A percentile compares a stretch with the other conserved stretches of the same genome.
These are phyloP conservation scores for Aurifilum marmelostoma DNA, from an alignment of 2,329 filamentous ascomycete genomes.

Conservation along the genomic window DNA sequence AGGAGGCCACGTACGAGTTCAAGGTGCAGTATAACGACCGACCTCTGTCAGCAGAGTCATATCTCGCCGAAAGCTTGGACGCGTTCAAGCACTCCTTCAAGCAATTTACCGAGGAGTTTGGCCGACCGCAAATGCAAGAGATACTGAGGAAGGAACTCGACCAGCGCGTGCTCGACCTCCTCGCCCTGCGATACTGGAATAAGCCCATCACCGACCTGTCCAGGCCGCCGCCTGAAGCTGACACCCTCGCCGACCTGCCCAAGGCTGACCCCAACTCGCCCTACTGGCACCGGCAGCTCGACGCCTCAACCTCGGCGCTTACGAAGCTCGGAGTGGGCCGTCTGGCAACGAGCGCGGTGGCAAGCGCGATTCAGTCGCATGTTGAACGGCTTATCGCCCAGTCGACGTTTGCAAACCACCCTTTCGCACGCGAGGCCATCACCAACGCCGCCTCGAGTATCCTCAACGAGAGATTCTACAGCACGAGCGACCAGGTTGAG, in stretches of 20 bases:
- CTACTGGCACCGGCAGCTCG: constrained; percentile 93
- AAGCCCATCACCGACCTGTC: constrained; percentile 87
- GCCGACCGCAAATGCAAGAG: constrained; percentile 84
- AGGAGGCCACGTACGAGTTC: constrained; percentile 97
- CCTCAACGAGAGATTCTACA: constrained; percentile 91
- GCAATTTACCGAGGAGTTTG: constrained; percentile 86
- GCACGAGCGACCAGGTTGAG: constrained; percentile 96
- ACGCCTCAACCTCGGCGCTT: constrained; percentile 85
- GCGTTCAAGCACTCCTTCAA: constrained; percentile 98
- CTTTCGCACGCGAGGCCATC: constrained; percentile 91
- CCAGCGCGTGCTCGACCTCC: constrained; percentile 88
- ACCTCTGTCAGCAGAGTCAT: constrained; percentile 91
- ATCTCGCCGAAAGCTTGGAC: constrained; percentile 92
- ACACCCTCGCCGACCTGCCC: constrained; percentile 76
- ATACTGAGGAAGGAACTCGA: constrained; percentile 91
- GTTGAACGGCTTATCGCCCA: constrained; percentile 77
- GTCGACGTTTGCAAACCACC: constrained; percentile 87
- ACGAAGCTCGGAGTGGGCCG: constrained; percentile 94
- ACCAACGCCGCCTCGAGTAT: constrained; percentile 88
- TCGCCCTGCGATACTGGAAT: constrained; percentile 97
- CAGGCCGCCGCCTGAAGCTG: constrained; percentile 65
- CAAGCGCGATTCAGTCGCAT: constrained; percentile 82
- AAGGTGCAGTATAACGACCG: constrained; percentile 99
- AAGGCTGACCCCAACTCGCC: constrained; percentile 83
- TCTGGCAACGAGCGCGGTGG: constrained; percentile 88